Conservation (phyloP, 148 eudicot species). For the Fagopyrum homotropicum region DNA sequence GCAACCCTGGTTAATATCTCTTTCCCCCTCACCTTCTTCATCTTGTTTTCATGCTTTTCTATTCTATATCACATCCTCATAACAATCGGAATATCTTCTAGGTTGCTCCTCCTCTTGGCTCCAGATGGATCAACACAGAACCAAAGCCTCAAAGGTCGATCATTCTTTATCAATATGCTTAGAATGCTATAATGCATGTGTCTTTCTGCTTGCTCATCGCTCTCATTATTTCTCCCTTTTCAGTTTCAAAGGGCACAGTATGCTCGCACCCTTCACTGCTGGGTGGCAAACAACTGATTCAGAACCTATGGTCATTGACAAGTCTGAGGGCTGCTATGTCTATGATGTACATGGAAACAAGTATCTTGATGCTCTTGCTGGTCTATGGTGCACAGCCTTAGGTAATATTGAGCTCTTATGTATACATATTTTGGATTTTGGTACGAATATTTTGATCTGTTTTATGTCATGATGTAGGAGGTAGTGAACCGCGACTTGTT, state of each 20-base stretch:
- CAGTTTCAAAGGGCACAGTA: constrained; percentile 82
- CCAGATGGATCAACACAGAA: constrained; percentile 15
- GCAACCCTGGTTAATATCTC: background rate
- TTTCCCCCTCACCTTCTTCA: background rate
- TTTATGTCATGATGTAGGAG: constrained; percentile 45
- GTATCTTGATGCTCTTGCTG: constrained; percentile 96
- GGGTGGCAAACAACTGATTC: constrained; percentile 85
- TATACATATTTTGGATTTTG: background rate
- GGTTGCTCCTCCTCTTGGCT: background rate
- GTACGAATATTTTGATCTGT: background rate
- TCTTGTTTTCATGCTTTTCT: background rate
- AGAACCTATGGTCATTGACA: constrained; percentile 72
- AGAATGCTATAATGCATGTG: background rate
- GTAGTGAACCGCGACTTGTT: constrained; percentile 90
- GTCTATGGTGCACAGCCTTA: constrained; percentile 89
- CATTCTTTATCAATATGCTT: background rate
- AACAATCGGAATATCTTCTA: background rate
- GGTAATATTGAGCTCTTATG: constrained; percentile 31
- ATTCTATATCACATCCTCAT: background rate
- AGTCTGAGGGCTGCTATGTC: constrained; percentile 87
- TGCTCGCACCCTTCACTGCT: constrained; percentile 98
- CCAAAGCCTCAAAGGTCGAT: constrained; percentile 14
- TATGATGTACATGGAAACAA: constrained; percentile 70
- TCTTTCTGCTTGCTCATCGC: background rate
- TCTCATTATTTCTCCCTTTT: constrained; percentile 14